phyloP scores from a whole-genome alignment of 768 basidiomycete genomes.

The Nidularia pulvinata region DNA sequence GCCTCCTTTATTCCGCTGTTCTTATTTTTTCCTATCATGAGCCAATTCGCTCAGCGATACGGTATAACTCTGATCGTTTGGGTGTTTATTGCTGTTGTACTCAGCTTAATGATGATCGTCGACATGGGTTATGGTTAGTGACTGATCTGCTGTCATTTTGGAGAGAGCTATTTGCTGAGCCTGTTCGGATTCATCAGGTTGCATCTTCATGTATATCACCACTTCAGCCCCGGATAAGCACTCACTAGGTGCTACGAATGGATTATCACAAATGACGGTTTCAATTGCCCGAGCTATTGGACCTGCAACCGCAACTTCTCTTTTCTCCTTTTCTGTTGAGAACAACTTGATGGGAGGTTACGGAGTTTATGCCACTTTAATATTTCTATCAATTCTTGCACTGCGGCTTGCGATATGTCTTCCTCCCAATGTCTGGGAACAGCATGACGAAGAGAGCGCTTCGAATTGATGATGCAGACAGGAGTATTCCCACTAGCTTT shows the following conservation, averaged over 20 bases:
- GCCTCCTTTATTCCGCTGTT: conserved; percentile 41
- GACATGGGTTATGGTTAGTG: not conserved
- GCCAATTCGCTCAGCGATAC: not conserved
- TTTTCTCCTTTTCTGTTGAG: not conserved
- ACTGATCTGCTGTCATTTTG: not conserved
- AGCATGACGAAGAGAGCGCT: no score
- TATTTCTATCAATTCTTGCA: no score
- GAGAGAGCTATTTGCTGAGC: not conserved
- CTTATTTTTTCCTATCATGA: conserved; percentile 8
- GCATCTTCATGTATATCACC: not conserved
- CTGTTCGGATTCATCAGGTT: not conserved
- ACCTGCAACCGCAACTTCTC: not conserved
- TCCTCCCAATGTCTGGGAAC: no score
- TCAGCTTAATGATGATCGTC: not conserved
- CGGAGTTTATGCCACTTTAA: no score
- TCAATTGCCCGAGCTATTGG: not conserved
- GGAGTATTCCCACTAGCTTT: no score
- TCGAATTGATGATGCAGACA: no score
- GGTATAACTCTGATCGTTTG: not conserved
- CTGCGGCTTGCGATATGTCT: no score
- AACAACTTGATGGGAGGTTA: no score
- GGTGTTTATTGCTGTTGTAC: not conserved
- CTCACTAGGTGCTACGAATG: not conserved
- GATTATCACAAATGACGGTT: not conserved
- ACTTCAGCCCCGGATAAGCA: not conserved